Conservation (phyloP, 768 basidiomycete species). For the Tricholoma hemisulphureum region DNA sequence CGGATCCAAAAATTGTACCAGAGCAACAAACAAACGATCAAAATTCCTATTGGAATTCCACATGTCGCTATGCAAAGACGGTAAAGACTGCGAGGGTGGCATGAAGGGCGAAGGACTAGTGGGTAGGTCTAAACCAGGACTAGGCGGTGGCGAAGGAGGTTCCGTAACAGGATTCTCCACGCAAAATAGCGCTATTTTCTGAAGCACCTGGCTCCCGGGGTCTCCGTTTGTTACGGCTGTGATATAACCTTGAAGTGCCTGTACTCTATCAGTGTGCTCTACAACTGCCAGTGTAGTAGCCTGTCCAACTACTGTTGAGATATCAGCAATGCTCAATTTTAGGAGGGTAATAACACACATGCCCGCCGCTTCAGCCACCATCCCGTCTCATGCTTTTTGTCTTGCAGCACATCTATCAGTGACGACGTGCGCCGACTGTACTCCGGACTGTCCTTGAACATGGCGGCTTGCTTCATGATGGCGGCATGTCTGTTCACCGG, state of each 20-base stretch:
- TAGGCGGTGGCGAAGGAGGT: constrained; percentile 55
- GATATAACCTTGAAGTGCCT: constrained; percentile 56
- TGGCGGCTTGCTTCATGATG: constrained; percentile 71
- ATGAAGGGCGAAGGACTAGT: constrained; percentile 59
- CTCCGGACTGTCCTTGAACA: constrained; percentile 81
- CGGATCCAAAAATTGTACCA: constrained; percentile 63
- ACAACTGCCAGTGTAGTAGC: constrained; percentile 42
- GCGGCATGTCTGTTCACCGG: constrained; percentile 58
- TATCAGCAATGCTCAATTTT: constrained; percentile 10
- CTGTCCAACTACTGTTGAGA: constrained; percentile 45
- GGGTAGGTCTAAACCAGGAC: constrained; percentile 49
- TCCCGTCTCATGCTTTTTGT: constrained; percentile 63
- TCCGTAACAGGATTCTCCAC: constrained; percentile 55
- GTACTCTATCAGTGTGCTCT: constrained; percentile 38
- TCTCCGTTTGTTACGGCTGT: constrained; percentile 50
- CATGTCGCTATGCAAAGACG: constrained; percentile 51
- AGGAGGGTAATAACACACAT: constrained; percentile 44
- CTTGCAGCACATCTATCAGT: constrained; percentile 67
- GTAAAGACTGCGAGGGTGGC: constrained; percentile 36
- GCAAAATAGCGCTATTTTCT: constrained; percentile 66
- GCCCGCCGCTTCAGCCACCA: constrained; percentile 85
- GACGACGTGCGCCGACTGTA: constrained; percentile 51
- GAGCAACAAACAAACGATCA: constrained; percentile 63
- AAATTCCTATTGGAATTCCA: constrained; percentile 76
- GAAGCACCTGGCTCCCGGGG: constrained; percentile 54